Base-by-base conservation (phyloP, 1,139 yeast species). In the Suhomyces ambrosiae region DNA sequence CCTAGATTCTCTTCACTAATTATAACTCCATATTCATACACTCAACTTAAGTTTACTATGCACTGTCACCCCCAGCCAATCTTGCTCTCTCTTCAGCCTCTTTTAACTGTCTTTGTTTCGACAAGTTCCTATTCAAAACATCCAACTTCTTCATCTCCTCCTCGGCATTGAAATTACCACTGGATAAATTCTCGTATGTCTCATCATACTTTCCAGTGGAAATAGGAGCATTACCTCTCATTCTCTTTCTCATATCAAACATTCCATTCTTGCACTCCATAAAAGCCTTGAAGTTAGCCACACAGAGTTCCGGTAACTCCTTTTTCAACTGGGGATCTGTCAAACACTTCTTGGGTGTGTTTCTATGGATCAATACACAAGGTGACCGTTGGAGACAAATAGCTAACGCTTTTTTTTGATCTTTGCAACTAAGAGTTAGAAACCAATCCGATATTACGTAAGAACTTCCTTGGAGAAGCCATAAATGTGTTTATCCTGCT, bases 321-420 rank as follows among this genome's bases (percentile, higher is more conserved):
- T 74, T 73, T 40, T 82, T 72, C 32, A 92, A 72, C 46, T 83
- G 84, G 1, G 96, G 95, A 47, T 89, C 74, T 30, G 86, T 84
- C 17, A 90, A 63, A 58, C 98, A 92, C 44, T 88, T 83, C 48
- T 86, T 84, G 4, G 98, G 98, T 3, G 89, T 86, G 61, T 92
- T 76, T 47, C 98, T 72, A 47, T 92, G 87, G 27, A 92, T 76
- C 68, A 92, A 75, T 39, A 92, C 98, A 62, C 98, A 92, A 11
- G 97, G 97, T 4, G 97, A 89, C 58, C 97, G 74, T 60, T 92
- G 98, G 33, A 92, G 73, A 57, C 98, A 92, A 16, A 92, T 83
- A 6, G 97, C 97, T 45, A 92, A 88, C 11, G 95, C 96, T 53
- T 80, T 87, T 54, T 89, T 79, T 55, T 90, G 94, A 61, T 92